These are phyloP conservation scores for Lentinula raphanica DNA, from an alignment of 768 basidiomycete genomes.

Conservation along the genomic window DNA sequence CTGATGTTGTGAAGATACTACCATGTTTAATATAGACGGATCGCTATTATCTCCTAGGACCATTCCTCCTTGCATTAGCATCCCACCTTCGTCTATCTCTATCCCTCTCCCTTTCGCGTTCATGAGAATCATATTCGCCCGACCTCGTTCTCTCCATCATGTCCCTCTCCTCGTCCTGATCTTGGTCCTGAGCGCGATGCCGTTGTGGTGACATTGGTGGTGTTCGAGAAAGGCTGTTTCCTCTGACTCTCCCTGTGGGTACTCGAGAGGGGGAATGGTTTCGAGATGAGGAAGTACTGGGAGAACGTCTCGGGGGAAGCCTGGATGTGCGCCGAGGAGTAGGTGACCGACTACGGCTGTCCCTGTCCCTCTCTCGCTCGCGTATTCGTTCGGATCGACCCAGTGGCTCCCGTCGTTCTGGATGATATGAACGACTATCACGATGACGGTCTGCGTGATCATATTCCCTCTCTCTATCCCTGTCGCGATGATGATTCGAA, in stretches of 20 bases:
- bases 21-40: too few species aligned
- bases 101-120: conserved; percentile 33
- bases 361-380: conserved; percentile 14
- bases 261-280: too few species aligned
- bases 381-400: conserved; percentile 13
- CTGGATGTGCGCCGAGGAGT: background rate
- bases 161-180: too few species aligned
- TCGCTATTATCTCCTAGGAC: conserved; percentile 12
- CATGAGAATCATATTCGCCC: conserved; percentile 25
- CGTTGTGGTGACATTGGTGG: conserved; percentile 8
- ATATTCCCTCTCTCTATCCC: too few species aligned
- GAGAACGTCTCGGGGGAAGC: background rate
- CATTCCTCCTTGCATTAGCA: conserved; percentile 35
- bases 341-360: conserved; percentile 26
- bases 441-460: too few species aligned
- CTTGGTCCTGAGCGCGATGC: too few species aligned
- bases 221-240: background rate
- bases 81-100: conserved; percentile 52
- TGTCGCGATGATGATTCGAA: too few species aligned
- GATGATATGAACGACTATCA: too few species aligned
- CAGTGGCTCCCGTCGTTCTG: conserved; percentile 29
- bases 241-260: too few species aligned
- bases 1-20: too few species aligned
- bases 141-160: background rate
- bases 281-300: too few species aligned